Base-by-base conservation (phyloP, 768 basidiomycete species). In the Pulveroboletus ravenelii region DNA sequence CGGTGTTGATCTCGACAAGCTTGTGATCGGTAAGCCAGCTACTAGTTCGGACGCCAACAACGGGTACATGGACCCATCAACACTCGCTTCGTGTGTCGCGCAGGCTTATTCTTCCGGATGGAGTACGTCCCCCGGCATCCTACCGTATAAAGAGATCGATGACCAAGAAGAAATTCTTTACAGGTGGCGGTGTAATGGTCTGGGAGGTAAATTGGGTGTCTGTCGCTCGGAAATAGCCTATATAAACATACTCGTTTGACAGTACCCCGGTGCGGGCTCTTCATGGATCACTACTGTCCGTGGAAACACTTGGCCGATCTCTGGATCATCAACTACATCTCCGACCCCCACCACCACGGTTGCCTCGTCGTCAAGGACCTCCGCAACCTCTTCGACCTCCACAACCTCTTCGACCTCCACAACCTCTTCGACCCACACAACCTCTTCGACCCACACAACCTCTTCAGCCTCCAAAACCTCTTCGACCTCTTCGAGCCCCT, bases 1-100 rank as follows among this genome's bases (percentile, higher is more conserved):
- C 51, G 84, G 84, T 17, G 77, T 87, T 6, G 63, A 77, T 6
- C 65, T 83, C 40, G 64, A 77, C 62, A 89, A 88, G 68, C 72
- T 89, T 50, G 83, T 89, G 47, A 86, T 89, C 56, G 86, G 87
- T 4, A 89, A 89, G 66, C 86, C 86, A 7, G 80, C 78, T 3
- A 50, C 73, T 0, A 56, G 56, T 1, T 54, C 65, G 12, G 78
- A 80, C 36, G 81, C 84, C 2, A 23, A 74, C 52, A 84, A 78
- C 51, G 81, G 74, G 14, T 78, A 72, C 50, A 85, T 91, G 70
- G 69, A 69, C 34, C 71, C 83, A 2, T 63, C 73, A 5, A 76
- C 76, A 2, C 71, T 90, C 13, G 77, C 80, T 1, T 66, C 65
- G 15, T 90, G 87, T 65, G 67, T 87, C 23, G 57, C 71, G 13